Conservation (phyloP, 768 basidiomycete genomes). For the Mycena polygramma region DNA sequence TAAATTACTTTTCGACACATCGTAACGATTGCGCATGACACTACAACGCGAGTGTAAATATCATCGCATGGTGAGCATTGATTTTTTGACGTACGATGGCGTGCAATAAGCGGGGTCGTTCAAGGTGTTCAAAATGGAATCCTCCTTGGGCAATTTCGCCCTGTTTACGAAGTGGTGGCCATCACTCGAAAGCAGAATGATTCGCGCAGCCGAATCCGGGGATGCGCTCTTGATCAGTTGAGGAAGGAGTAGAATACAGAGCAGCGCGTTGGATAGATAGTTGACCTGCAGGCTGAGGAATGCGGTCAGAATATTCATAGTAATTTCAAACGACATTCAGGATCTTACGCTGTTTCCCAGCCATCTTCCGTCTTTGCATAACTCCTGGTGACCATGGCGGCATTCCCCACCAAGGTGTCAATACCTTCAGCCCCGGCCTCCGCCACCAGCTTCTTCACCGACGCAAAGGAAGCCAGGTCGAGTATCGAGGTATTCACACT, state of each 20-base stretch:
- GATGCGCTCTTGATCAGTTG: conserved; percentile 47
- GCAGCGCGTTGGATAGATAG: conserved; percentile 50
- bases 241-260: conserved; percentile 52
- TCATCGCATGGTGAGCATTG: neutral
- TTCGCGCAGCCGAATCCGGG: conserved; percentile 40
- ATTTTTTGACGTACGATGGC: conserved; percentile 37
- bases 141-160: conserved; percentile 45
- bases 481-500: neutral
- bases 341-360: conserved; percentile 51
- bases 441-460: conserved; percentile 9
- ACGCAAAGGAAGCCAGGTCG: conserved; percentile 21
- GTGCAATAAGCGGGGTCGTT: conserved; percentile 41
- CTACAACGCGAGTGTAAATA: conserved; percentile 23
- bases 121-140: conserved; percentile 39
- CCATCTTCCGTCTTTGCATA: conserved; percentile 49
- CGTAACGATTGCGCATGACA: conserved; percentile 43
- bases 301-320: conserved; percentile 1
- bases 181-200: conserved; percentile 49
- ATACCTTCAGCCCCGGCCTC: neutral
- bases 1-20: conserved; percentile 46
- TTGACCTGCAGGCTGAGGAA: conserved; percentile 51
- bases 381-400: conserved; percentile 15
- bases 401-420: conserved; percentile 23
- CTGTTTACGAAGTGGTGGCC: conserved; percentile 40
- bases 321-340: neutral